Base-by-base conservation (phyloP, 495 filamentous ascomycete genomes). In the Podospora comata region DNA sequence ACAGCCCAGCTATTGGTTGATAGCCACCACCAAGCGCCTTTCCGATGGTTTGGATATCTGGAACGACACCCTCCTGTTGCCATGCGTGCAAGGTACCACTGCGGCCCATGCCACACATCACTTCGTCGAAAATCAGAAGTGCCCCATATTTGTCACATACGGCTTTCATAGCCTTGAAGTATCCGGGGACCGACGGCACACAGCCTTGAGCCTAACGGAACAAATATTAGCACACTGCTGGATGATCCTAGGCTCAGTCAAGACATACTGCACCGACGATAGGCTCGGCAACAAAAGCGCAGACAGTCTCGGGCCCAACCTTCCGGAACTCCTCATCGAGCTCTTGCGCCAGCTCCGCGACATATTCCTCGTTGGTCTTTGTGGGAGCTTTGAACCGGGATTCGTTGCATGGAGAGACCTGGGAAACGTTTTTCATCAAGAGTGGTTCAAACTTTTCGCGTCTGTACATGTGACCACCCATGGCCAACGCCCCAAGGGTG, bases 31-130 rank as follows among this genome's bases (percentile, higher is more conserved):
- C 89, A 0, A 92, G 79, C 0, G 86, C 87, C 73, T 92, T 92
- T 1, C 85, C 90, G n/a, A 91, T 72, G 28, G 74, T 76, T 68
- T 90, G 86, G 54, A 92, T 84, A 73, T 92, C 90, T 0, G 81
- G 81, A 15, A 70, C 62, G n/a, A 82, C 69, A 0, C 76, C 79
- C 73, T 91, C 89, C 57, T 86, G 83, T 65, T 91, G 82, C 87
- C 88, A 92, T 2, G 86, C 89, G 64, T 90, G 88, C 4, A 90
- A 73, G 3, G 86, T 90, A 0, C 90, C 90, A 18, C 82, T 85
- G 7, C 89, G 83, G 1, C 90, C 90, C 85, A 91, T 91, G 0
- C 90, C 91, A 72, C 89, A 87, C 91, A 94, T 93, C 44, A 92
- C 85, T 68, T 94, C 91, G 66, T 94, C 91, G 5, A 92, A 74